Conservation (phyloP, 352 stramenopile genomes). For the Phytophthora pisi region DNA sequence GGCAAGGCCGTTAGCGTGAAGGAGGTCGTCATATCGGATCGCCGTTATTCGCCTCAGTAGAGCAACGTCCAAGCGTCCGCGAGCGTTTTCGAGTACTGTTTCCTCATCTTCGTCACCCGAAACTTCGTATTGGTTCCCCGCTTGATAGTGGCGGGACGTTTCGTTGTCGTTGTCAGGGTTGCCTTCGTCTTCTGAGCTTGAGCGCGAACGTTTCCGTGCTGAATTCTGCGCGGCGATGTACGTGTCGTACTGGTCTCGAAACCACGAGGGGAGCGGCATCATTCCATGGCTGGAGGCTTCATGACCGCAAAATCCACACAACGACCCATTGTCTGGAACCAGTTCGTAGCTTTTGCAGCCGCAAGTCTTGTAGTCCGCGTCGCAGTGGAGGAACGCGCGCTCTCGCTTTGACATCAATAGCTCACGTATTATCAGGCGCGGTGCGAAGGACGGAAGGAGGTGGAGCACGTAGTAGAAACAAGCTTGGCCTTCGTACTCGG, state of each 20-base stretch:
- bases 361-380: constrained; percentile 35
- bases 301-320: constrained; percentile 64
- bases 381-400: constrained; percentile 61
- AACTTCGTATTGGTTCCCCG: too few relatives aligned
- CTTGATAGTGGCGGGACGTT: constrained; percentile 7
- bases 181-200: constrained; percentile 15
- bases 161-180: constrained; percentile 15
- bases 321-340: background rate
- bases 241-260: constrained; percentile 73
- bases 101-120: constrained; percentile 29
- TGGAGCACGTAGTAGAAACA: constrained; percentile 69
- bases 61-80: constrained; percentile 27
- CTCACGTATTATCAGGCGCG: constrained; percentile 43
- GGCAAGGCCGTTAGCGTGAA: constrained; percentile 24
- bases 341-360: constrained; percentile 71
- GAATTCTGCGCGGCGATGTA: constrained; percentile 31
- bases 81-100: constrained; percentile 34
- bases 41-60: constrained; percentile 24
- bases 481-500: constrained; percentile 69
- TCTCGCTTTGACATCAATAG: constrained; percentile 38
- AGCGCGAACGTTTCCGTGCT: constrained; percentile 3
- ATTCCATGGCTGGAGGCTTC: constrained; percentile 26
- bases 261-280: constrained; percentile 69
- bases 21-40: constrained; percentile 28
- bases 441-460: constrained; percentile 55